Evolutionary conservation across 2,329 filamentous ascomycete genomes (phyloP).

Genomic region (Fusarium secorum): DNA sequence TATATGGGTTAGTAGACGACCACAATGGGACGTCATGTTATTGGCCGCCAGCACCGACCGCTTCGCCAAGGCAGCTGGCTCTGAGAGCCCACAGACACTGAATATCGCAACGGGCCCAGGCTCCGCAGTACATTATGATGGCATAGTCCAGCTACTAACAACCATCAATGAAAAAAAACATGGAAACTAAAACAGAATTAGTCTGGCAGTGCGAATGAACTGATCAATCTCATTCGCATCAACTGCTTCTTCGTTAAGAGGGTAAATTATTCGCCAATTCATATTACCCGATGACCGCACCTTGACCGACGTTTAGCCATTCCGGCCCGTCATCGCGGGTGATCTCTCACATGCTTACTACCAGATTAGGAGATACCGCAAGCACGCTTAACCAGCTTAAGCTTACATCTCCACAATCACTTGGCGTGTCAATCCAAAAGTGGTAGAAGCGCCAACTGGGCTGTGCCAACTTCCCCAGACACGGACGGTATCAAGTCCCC

Average conservation of each 20-base stretch:
- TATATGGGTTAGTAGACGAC: no score
- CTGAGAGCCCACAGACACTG: no score
- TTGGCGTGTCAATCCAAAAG: background rate
- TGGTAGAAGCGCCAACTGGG: background rate
- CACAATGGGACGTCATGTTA: no score
- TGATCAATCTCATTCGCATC: background rate
- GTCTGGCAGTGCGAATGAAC: rapidly evolving
- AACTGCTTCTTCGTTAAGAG: background rate
- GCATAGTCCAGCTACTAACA: no score
- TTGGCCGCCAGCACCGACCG: no score
- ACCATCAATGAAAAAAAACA: rapidly evolving
- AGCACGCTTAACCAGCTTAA: background rate
- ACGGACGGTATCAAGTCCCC: no score
- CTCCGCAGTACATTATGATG: no score
- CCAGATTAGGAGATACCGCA: background rate
- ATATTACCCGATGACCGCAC: background rate
- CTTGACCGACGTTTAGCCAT: slow-evolving; percentile 16
- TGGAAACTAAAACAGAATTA: rapidly evolving
- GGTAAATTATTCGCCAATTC: background rate
- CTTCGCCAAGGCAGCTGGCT: no score
- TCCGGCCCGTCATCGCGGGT: background rate
- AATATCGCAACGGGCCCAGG: no score
- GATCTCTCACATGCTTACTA: background rate
- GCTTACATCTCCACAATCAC: background rate
- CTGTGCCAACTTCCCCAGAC: background rate